Conservation (phyloP, 495 filamentous ascomycete species). For the Rhizodiscina lignyota region DNA sequence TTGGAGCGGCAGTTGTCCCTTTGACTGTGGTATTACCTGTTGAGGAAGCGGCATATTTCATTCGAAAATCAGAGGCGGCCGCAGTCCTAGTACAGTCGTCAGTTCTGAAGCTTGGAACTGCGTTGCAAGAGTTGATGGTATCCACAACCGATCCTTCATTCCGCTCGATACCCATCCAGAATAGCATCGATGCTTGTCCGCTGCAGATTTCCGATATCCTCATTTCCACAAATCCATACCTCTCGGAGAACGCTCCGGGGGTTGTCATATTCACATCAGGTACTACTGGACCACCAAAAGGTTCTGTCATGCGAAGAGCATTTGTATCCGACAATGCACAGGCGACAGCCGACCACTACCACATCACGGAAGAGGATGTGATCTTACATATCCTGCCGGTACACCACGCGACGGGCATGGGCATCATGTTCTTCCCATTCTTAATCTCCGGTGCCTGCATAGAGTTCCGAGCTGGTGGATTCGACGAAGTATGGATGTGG, state of each 20-base stretch:
- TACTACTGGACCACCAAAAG: conserved; percentile 24
- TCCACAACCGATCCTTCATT: conserved; percentile 8
- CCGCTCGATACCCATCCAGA: conserved; percentile 12
- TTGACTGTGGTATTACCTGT: conserved; percentile 20
- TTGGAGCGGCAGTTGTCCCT: conserved; percentile 26
- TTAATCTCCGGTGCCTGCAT: conserved; percentile 26
- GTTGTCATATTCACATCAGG: conserved; percentile 26
- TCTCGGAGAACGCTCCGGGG: conserved; percentile 18
- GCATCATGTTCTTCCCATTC: conserved; percentile 30
- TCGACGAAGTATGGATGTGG: conserved; percentile 32
- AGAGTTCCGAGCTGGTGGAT: conserved; percentile 29
- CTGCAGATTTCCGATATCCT: conserved; percentile 11
- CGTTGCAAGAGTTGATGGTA: conserved; percentile 8
- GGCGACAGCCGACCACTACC: conserved; percentile 20
- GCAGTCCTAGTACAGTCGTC: conserved; percentile 12
- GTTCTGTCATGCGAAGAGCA: conserved; percentile 20
- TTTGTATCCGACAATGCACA: conserved; percentile 18
- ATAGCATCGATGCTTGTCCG: conserved; percentile 6
- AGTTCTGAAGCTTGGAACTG: conserved; percentile 13
- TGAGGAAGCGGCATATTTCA: conserved; percentile 29
- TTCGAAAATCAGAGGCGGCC: conserved; percentile 16
- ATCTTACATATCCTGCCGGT: conserved; percentile 29
- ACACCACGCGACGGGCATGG: conserved; percentile 31
- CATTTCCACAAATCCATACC: conserved; percentile 16
- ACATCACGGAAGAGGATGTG: conserved; percentile 13